Evolutionary conservation across 2,329 filamentous ascomycete species (phyloP).

Genomic region (Fusarium staphyleae): DNA sequence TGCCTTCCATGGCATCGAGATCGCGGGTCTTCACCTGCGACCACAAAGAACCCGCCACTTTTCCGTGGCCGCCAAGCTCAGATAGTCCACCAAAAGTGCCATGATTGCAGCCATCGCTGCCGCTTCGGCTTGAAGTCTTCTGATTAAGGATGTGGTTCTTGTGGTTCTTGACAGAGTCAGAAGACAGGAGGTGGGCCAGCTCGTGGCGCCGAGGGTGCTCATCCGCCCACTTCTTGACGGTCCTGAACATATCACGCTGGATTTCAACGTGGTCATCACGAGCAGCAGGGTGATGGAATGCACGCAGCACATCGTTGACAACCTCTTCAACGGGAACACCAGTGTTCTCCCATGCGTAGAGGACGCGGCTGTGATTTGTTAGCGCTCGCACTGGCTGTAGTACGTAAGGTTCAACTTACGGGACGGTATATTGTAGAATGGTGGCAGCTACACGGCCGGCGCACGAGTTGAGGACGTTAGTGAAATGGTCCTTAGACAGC

Average conservation of each 20-base stretch:
- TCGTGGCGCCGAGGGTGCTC: constrained; percentile 70
- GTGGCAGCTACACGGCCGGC: constrained; percentile 76
- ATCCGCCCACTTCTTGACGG: constrained; percentile 82
- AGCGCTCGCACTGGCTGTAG: constrained; percentile 1
- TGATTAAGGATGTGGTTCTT: constrained; percentile 74
- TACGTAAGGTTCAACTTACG: constrained; percentile 55
- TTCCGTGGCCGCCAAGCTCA: constrained; percentile 61
- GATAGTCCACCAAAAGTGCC: constrained; percentile 54
- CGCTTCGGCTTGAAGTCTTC: constrained; percentile 41
- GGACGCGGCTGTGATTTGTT: constrained; percentile 63
- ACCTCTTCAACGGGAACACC: constrained; percentile 84
- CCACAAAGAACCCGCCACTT: constrained; percentile 67
- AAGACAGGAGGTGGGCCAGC: constrained; percentile 78
- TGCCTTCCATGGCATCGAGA: constrained; percentile 60
- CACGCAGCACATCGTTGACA: constrained; percentile 77
- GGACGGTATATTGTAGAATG: constrained; percentile 85
- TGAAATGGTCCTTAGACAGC: constrained; percentile 85
- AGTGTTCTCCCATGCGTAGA: constrained; percentile 93
- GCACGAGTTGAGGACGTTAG: constrained; percentile 77
- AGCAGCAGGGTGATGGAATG: constrained; percentile 90
- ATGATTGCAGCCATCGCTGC: constrained; percentile 49
- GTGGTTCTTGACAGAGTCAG: constrained; percentile 81
- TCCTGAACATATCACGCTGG: constrained; percentile 87
- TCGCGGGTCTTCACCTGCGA: constrained; percentile 67
- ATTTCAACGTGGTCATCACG: constrained; percentile 79